Base-by-base conservation (phyloP, 805 yeast species). In the Torulaspora indica region DNA sequence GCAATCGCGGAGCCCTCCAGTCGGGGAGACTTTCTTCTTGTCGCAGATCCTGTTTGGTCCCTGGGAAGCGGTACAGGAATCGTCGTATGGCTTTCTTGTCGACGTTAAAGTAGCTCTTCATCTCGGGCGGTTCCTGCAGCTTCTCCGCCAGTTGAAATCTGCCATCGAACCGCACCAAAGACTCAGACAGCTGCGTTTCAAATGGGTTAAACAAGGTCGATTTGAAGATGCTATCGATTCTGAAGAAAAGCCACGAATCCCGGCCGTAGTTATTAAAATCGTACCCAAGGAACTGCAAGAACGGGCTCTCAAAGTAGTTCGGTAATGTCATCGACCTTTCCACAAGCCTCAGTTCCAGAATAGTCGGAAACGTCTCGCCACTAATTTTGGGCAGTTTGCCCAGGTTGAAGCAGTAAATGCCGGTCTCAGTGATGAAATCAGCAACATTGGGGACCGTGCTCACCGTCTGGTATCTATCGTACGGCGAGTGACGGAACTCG, bases 281-380 rank as follows among this genome's bases (percentile, higher is more conserved):
- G 38, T 51, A 47, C 18, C 61, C 56, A 48, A 63, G 35, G 45
- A 58, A 43, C 47, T 53, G 52, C 46, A 65, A 46, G 41, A 59
- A 54, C 40, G 57, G 47, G 35, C 47, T 49, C 29, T 42, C 52
- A n/a, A 55, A 58, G 54, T 64, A 63, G 27, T 61, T 58, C 32
- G 66, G 51, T 8, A 47, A 47, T 9, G 52, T 43, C 50, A 36
- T 46, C 32, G 44, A 45, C 38, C 38, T 49, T 42, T 35, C 51
- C 20, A 37, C 45, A 28, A 25, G 48, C 35, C 47, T 41, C 38
- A 57, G 51, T 48, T 57, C 64, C 23, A 31, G 17, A 4, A 31
- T 3, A 13, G 40, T 23, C 13, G 31, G 27, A 13, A 22, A 15
- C 4, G n/a, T 37, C 8, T 18, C 29, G n/a, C 34, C 37, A 8